Percentiles rank a stretch among this genome's conserved stretches.
Conservation (phyloP, 2,329 filamentous ascomycete genomes). For the Phialocephala sp. region DNA sequence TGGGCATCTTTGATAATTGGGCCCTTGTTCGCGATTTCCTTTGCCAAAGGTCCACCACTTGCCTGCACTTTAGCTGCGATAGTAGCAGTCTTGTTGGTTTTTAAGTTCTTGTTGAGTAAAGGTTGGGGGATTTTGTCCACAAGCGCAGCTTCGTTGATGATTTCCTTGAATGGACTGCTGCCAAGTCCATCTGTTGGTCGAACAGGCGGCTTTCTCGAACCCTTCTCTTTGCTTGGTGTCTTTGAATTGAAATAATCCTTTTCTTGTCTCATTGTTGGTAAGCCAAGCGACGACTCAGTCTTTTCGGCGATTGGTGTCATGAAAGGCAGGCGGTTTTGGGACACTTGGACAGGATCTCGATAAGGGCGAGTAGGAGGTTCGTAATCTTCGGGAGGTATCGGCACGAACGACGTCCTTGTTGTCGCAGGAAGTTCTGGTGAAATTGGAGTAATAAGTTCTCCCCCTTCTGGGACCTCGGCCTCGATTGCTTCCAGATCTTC, state of each 20-base stretch:
- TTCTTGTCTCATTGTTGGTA: slow-evolving; percentile 61
- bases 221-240: slow-evolving; percentile 70
- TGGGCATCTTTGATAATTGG: slow-evolving; percentile 81
- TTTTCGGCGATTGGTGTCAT: slow-evolving; percentile 99
- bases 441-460: slow-evolving; percentile 54
- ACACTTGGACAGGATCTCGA: slow-evolving; percentile 78
- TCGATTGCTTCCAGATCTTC: slow-evolving; percentile 43
- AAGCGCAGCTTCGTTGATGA: slow-evolving; percentile 58
- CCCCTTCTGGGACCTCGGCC: slow-evolving; percentile 44
- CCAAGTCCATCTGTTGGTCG: slow-evolving; percentile 44
- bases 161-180: slow-evolving; percentile 76
- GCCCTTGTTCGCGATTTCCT: slow-evolving; percentile 59
- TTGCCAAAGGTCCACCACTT: slow-evolving; percentile 40
- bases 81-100: slow-evolving; percentile 45
- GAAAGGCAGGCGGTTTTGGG: slow-evolving; percentile 91
- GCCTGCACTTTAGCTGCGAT: slow-evolving; percentile 44
- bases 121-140: slow-evolving; percentile 58
- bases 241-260: slow-evolving; percentile 70
- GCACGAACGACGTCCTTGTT: slow-evolving; percentile 70
- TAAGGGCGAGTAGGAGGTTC: slow-evolving; percentile 79
- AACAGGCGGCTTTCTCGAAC: slow-evolving; percentile 36
- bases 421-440: slow-evolving; percentile 45
- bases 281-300: slow-evolving; percentile 84
- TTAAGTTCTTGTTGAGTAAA: slow-evolving; percentile 54
- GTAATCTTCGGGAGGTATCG: slow-evolving; percentile 85